Percentiles rank a stretch among this genome's conserved stretches.
phyloP scores from a whole-genome alignment of 345 rosid genomes.

The Erodium maritimum region DNA sequence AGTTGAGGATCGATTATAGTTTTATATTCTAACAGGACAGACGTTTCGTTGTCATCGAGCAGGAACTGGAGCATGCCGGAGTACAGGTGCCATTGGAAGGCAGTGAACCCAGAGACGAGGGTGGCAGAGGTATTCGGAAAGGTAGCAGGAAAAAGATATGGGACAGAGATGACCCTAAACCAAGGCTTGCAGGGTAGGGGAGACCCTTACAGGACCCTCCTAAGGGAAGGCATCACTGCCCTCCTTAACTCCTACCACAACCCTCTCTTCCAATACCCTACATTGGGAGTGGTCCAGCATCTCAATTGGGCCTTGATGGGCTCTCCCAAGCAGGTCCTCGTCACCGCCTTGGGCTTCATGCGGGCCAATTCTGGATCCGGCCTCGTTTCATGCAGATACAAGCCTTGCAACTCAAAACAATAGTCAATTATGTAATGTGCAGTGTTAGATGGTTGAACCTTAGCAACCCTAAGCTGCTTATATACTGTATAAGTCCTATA shows the following conservation, averaged over 20 bases:
- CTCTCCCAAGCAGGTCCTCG: constrained; percentile 33
- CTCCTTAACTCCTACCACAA: constrained; percentile 66
- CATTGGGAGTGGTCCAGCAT: constrained; percentile 30
- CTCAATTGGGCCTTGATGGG: constrained; percentile 49
- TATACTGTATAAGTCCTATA: no score
- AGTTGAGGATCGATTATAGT: no score
- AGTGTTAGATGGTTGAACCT: no score
- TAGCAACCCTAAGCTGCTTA: no score
- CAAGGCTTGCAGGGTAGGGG: constrained; percentile 49
- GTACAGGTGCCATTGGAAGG: constrained; percentile 70
- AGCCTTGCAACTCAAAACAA: background rate
- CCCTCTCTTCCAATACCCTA: constrained; percentile 38
- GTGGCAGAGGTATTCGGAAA: constrained; percentile 51
- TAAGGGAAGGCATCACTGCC: constrained; percentile 65
- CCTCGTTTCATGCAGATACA: background rate
- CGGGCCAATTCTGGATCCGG: constrained; percentile 29
- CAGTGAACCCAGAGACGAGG: constrained; percentile 38
- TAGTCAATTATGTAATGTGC: no score
- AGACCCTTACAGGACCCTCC: constrained; percentile 52
- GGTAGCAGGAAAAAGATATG: constrained; percentile 39
- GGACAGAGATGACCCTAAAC: constrained; percentile 44
- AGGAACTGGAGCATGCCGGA: constrained; percentile 57
- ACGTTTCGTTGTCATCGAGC: constrained; percentile 1
- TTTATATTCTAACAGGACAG: no score
- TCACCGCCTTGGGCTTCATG: constrained; percentile 44